Conservation (phyloP, 2,329 filamentous ascomycete genomes). For the Emergomyces africanus region DNA sequence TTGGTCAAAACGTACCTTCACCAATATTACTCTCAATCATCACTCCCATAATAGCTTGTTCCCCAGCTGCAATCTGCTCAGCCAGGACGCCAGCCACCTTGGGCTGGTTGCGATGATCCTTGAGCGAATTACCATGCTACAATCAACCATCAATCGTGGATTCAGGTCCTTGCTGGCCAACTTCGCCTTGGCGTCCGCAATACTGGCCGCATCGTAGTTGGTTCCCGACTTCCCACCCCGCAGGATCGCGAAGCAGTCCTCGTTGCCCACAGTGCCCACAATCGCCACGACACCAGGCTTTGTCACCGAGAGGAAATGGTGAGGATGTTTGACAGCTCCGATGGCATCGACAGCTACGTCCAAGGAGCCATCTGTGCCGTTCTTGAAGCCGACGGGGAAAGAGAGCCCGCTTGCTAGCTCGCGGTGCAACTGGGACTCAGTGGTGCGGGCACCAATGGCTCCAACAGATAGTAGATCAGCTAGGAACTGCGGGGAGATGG, state of each 20-base stretch:
- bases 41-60: conserved; percentile 82
- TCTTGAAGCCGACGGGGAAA: conserved; percentile 99
- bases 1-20: conserved; percentile 53
- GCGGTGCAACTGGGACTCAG: conserved; percentile 88
- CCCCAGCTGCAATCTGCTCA: conserved; percentile 72
- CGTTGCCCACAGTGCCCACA: conserved; percentile 85
- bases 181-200: conserved; percentile 68
- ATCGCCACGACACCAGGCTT: conserved; percentile 94
- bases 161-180: conserved; percentile 61
- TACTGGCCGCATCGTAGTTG: conserved; percentile 81
- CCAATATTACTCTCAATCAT: conserved; percentile 99
- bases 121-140: conserved; percentile 89
- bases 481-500: conserved; percentile 93
- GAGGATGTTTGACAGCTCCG: conserved; percentile 77
- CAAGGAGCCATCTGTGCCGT: conserved; percentile 86
- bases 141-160: conserved; percentile 88
- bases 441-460: conserved; percentile 90
- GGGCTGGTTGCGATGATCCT: conserved; percentile 95
- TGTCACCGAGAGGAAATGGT: conserved; percentile 95
- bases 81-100: conserved; percentile 75
- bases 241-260: conserved; percentile 94
- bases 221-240: conserved; percentile 86
- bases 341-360: conserved; percentile 91
- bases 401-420: conserved; percentile 87
- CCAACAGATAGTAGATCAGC: conserved; percentile 85